Conservation (phyloP, 2,329 filamentous ascomycete genomes). For the Aspergillus persii region DNA sequence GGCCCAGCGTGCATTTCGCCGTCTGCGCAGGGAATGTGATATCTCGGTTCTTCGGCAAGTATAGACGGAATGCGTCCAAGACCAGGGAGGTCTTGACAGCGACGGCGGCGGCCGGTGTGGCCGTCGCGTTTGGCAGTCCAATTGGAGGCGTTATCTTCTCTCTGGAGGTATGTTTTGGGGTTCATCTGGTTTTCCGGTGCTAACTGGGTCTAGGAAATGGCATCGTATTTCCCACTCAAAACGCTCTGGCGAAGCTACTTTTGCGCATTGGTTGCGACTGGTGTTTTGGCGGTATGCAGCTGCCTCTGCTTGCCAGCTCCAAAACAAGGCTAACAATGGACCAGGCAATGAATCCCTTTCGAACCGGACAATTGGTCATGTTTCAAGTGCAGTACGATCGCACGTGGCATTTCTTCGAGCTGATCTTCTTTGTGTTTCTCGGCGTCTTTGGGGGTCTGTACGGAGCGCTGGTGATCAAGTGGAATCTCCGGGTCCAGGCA, state of each 20-base stretch:
- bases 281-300: slow-evolving; percentile 68
- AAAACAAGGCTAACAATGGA: slow-evolving; percentile 5
- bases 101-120: slow-evolving; percentile 90
- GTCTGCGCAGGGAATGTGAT: slow-evolving; percentile 98
- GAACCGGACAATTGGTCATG: slow-evolving; percentile 97
- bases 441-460: slow-evolving; percentile 93
- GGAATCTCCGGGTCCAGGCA: slow-evolving; percentile 86
- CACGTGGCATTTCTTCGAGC: slow-evolving; percentile 96
- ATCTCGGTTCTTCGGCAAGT: slow-evolving; percentile 88
- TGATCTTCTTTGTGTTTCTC: slow-evolving; percentile 86
- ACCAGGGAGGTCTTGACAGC: slow-evolving; percentile 93
- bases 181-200: neutral
- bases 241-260: slow-evolving; percentile 99
- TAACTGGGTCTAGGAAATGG: slow-evolving; percentile 68
- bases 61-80: slow-evolving; percentile 86
- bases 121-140: slow-evolving; percentile 93
- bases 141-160: slow-evolving; percentile 97
- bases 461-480: slow-evolving; percentile 95
- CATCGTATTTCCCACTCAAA: slow-evolving; percentile 91
- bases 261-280: slow-evolving; percentile 91
- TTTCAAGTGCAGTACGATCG: slow-evolving; percentile 96
- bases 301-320: neutral
- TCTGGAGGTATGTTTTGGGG: slow-evolving; percentile 58
- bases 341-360: slow-evolving; percentile 90
- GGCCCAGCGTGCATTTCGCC: slow-evolving; percentile 97